Conservation (phyloP, 2,329 filamentous ascomycete species). For the Harringtonia lauricola region DNA sequence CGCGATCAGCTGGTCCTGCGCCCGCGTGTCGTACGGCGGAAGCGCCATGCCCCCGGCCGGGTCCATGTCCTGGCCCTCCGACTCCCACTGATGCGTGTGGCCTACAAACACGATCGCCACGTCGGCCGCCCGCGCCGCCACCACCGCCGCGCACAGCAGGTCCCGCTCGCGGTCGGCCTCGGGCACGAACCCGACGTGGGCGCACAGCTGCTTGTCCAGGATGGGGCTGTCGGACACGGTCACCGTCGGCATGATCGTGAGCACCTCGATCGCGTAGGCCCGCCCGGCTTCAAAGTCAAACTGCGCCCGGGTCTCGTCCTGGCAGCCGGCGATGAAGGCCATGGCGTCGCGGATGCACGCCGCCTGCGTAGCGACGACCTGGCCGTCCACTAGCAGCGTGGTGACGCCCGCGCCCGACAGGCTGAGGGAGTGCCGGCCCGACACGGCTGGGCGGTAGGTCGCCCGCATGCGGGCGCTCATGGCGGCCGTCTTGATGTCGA, state of each 20-base stretch:
- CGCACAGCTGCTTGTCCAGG: conserved; percentile 48
- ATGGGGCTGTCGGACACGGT: conserved; percentile 32
- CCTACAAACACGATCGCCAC: conserved; percentile 71
- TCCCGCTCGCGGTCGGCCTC: conserved; percentile 41
- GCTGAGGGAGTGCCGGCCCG: too few relatives aligned
- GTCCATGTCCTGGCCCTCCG: conserved; percentile 68
- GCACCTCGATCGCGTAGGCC: conserved; percentile 40
- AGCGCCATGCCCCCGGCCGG: conserved; percentile 68
- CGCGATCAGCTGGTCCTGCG: conserved; percentile 58
- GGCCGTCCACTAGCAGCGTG: too few relatives aligned
- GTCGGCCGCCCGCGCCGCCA: conserved; percentile 57
- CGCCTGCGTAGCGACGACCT: too few relatives aligned
- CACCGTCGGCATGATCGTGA: conserved; percentile 40
- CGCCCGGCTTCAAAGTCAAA: conserved; percentile 34
- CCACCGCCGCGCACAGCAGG: conserved; percentile 39
- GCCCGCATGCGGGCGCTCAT: too few relatives aligned
- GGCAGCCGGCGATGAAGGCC: conserved; percentile 50
- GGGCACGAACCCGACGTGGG: conserved; percentile 44
- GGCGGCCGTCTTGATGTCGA: conserved; percentile 27
- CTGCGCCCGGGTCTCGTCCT: conserved; percentile 41
- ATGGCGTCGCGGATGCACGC: conserved; percentile 39
- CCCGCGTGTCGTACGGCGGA: conserved; percentile 37
- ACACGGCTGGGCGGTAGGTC: too few relatives aligned
- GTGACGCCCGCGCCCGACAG: too few relatives aligned
- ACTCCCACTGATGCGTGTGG: conserved; percentile 73